Percentiles rank a stretch among this genome's conserved stretches.
Conservation (phyloP, 139 green algal species). For the Tetraselmis striata region DNA sequence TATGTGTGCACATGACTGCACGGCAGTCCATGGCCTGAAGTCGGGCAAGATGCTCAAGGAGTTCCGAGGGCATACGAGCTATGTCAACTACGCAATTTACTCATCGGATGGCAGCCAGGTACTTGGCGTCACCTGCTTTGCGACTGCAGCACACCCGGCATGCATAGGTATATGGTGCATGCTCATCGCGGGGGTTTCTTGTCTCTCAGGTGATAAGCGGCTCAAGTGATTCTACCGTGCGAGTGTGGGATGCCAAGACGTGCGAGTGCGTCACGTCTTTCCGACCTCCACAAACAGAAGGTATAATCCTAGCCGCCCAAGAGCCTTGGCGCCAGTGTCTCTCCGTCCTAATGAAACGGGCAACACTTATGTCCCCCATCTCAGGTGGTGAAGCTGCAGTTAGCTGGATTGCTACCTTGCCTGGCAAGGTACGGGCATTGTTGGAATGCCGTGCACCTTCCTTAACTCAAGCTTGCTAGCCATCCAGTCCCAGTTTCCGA, state of each 20-base stretch:
- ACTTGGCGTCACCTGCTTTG: slow-evolving; percentile 6
- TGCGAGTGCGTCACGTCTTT: slow-evolving; percentile 70
- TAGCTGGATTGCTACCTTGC: background rate
- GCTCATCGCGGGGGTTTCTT: background rate
- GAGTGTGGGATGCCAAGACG: slow-evolving; percentile 87
- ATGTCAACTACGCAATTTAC: slow-evolving; percentile 84
- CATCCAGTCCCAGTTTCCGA: too few species aligned
- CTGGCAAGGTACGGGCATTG: background rate
- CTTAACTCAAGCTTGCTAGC: too few species aligned
- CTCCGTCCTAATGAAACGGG: too few species aligned
- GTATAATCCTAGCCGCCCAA: background rate
- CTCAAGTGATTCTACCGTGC: slow-evolving; percentile 78
- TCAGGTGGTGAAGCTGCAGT: background rate
- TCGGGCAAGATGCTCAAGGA: slow-evolving; percentile 94
- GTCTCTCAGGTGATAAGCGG: slow-evolving; percentile 52
- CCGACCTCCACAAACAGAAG: slow-evolving; percentile 22
- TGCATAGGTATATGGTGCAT: too few species aligned
- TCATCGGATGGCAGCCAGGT: slow-evolving; percentile 61
- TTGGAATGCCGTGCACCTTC: background rate
- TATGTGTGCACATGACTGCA: too few species aligned
- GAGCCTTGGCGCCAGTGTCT: too few species aligned
- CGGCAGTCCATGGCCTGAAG: slow-evolving; percentile 91
- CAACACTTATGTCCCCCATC: too few species aligned
- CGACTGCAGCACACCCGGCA: too few species aligned
- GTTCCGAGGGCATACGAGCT: slow-evolving; percentile 89